Evolutionary conservation across 495 filamentous ascomycete genomes (phyloP).

Genomic region (Glonium stellatum): DNA sequence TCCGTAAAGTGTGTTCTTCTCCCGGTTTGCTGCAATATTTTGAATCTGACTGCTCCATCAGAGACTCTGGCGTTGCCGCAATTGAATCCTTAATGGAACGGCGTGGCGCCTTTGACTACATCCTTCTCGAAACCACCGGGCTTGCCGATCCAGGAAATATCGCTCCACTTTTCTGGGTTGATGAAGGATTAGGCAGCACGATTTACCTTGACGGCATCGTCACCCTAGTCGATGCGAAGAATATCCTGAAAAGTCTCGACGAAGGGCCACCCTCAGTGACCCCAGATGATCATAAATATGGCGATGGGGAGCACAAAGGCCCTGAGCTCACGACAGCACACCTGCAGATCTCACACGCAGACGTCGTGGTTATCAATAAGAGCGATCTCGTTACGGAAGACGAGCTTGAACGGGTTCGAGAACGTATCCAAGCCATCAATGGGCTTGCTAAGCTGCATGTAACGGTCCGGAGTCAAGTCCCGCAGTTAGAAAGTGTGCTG

Average conservation of each 20-base stretch:
- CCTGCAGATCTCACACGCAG: conserved; percentile 94
- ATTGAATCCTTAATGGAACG: conserved; percentile 95
- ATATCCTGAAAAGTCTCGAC: conserved; percentile 73
- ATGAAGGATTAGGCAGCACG: conserved; percentile 84
- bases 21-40: not conserved
- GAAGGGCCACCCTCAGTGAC: conserved; percentile 48
- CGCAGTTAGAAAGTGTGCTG: conserved; percentile 73
- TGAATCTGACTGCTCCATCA: conserved; percentile 33
- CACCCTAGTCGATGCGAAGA: conserved; percentile 91
- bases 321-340: conserved; percentile 78
- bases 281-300: not conserved
- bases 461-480: conserved; percentile 71
- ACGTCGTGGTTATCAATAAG: conserved; percentile 92
- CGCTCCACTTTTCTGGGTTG: conserved; percentile 94
- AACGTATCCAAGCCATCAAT: conserved; percentile 76
- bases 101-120: conserved; percentile 92
- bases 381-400: conserved; percentile 70
- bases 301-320: conserved; percentile 39
- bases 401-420: conserved; percentile 57
- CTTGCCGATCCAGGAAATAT: conserved; percentile 94
- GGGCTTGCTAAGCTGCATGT: conserved; percentile 77
- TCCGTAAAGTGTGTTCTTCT: conserved; percentile 69
- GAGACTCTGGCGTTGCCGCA: conserved; percentile 84
- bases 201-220: conserved; percentile 97
- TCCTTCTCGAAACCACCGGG: conserved; percentile 92